phyloP scores from a whole-genome alignment of 1,284 basidiomycete genomes.

The Moniliophthora roreri region DNA sequence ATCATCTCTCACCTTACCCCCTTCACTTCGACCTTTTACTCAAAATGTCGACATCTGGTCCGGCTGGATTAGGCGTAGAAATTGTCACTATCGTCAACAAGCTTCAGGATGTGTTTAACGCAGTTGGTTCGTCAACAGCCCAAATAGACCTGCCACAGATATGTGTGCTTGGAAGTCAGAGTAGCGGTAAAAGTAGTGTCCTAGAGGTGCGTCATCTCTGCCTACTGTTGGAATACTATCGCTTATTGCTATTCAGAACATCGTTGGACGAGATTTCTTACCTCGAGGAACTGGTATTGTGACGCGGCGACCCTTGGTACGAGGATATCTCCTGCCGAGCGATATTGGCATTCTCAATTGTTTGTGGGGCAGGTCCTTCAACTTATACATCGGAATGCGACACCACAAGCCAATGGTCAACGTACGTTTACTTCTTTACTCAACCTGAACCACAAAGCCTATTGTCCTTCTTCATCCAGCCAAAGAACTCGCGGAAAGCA shows the following conservation, averaged over 20 bases:
- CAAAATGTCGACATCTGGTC: conserved; percentile 54
- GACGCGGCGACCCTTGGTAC: conserved; percentile 88
- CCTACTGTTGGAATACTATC: conserved; percentile 5
- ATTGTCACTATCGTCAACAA: conserved; percentile 80
- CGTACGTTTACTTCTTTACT: conserved; percentile 12
- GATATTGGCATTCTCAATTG: conserved; percentile 8
- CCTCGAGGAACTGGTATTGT: conserved; percentile 98
- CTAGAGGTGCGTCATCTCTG: conserved; percentile 58
- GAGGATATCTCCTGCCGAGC: conserved; percentile 15
- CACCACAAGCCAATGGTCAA: conserved; percentile 9
- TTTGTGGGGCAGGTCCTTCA: conserved; percentile 72
- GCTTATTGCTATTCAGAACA: conserved; percentile 62
- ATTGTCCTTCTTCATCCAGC: conserved; percentile 27
- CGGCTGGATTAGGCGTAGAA: conserved; percentile 69
- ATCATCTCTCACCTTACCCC: conserved; percentile 20
- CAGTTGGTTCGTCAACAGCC: conserved; percentile 74
- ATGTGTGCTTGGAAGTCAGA: conserved; percentile 83
- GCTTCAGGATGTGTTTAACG: conserved; percentile 82
- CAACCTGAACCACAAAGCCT: conserved; percentile 12
- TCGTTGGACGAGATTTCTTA: conserved; percentile 95
- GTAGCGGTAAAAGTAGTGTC: conserved; percentile 86
- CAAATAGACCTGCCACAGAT: conserved; percentile 86
- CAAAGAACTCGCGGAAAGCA: conserved; percentile 40
- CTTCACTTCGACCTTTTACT: conserved; percentile 9
- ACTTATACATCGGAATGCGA: conserved; percentile 82